Evolutionary conservation across 1,284 basidiomycete species (phyloP).

Genomic region (Apiotrichum montevideense): DNA sequence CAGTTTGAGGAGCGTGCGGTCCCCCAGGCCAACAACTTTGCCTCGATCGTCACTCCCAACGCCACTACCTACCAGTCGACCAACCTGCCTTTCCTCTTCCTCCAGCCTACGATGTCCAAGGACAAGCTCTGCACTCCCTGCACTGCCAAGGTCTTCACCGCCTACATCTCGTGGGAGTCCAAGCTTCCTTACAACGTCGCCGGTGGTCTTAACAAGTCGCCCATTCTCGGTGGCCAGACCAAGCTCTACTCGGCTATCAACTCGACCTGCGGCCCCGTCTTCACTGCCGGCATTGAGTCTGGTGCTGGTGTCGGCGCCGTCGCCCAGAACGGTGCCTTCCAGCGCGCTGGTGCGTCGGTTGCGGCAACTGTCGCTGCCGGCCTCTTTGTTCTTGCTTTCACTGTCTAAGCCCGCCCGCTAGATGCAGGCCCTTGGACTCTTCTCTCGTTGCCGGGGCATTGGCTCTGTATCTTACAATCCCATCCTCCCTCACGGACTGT

Average conservation of each 20-base stretch:
- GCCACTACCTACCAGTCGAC: conserved; percentile 57
- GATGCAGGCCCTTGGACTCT: conserved; percentile 2
- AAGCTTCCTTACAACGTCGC: conserved; percentile 61
- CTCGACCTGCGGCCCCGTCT: conserved; percentile 47
- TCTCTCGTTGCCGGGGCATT: not conserved
- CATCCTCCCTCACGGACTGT: not conserved
- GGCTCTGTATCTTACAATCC: conserved; percentile 5
- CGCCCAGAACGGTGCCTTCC: conserved; percentile 18
- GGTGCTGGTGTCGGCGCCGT: conserved; percentile 34
- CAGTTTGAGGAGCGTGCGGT: conserved; percentile 14
- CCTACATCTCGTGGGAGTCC: conserved; percentile 71
- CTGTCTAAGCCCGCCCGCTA: conserved; percentile 6
- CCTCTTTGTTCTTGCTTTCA: conserved; percentile 20
- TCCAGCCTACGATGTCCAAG: conserved; percentile 53
- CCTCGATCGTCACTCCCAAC: conserved; percentile 56
- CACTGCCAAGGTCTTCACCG: conserved; percentile 64
- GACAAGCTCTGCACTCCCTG: conserved; percentile 68
- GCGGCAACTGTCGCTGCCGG: conserved; percentile 26
- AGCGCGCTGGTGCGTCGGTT: conserved; percentile 20
- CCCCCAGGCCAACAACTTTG: conserved; percentile 13
- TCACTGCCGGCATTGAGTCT: conserved; percentile 38
- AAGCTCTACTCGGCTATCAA: conserved; percentile 60
- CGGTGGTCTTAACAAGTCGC: conserved; percentile 58
- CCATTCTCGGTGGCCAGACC: conserved; percentile 61
- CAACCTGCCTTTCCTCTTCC: conserved; percentile 75